phyloP scores from a whole-genome alignment of 495 filamentous ascomycete species.

The Penicillium taxi region DNA sequence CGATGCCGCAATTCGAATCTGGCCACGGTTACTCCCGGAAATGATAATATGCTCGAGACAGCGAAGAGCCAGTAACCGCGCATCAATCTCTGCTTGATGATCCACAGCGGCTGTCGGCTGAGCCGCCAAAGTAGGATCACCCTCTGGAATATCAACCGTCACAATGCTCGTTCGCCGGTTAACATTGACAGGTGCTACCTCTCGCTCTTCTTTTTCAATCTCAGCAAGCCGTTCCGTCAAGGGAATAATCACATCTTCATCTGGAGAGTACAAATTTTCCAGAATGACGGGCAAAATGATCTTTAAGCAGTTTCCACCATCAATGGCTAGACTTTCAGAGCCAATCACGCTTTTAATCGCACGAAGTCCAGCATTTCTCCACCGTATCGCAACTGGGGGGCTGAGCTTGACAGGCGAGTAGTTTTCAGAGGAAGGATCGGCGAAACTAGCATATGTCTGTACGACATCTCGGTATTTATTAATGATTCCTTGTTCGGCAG shows the following conservation, averaged over 20 bases:
- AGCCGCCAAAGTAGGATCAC: slow-evolving; percentile 63
- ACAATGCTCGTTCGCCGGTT: slow-evolving; percentile 71
- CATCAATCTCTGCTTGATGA: slow-evolving; percentile 75
- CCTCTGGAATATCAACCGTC: slow-evolving; percentile 56
- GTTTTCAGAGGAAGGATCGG: slow-evolving; percentile 33
- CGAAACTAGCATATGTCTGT: slow-evolving; percentile 66
- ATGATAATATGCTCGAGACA: slow-evolving; percentile 74
- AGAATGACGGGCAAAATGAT: slow-evolving; percentile 74
- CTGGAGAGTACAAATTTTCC: slow-evolving; percentile 72
- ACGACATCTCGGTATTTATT: slow-evolving; percentile 77
- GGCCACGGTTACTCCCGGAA: slow-evolving; percentile 60
- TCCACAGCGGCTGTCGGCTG: slow-evolving; percentile 76
- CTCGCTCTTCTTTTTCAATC: slow-evolving; percentile 58
- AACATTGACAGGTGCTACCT: slow-evolving; percentile 45
- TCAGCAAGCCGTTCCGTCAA: slow-evolving; percentile 53
- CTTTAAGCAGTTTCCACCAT: slow-evolving; percentile 64
- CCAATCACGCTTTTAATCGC: slow-evolving; percentile 72
- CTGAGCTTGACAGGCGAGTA: slow-evolving; percentile 40
- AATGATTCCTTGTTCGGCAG: slow-evolving; percentile 73
- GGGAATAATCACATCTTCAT: slow-evolving; percentile 56
- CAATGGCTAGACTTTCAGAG: slow-evolving; percentile 65
- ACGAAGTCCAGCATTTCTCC: slow-evolving; percentile 69
- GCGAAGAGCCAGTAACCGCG: slow-evolving; percentile 72
- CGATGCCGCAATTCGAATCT: slow-evolving; percentile 64
- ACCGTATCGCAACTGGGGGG: slow-evolving; percentile 70